Evolutionary conservation across 2,329 filamentous ascomycete species (phyloP).

Genomic region (Eutypa lata): DNA sequence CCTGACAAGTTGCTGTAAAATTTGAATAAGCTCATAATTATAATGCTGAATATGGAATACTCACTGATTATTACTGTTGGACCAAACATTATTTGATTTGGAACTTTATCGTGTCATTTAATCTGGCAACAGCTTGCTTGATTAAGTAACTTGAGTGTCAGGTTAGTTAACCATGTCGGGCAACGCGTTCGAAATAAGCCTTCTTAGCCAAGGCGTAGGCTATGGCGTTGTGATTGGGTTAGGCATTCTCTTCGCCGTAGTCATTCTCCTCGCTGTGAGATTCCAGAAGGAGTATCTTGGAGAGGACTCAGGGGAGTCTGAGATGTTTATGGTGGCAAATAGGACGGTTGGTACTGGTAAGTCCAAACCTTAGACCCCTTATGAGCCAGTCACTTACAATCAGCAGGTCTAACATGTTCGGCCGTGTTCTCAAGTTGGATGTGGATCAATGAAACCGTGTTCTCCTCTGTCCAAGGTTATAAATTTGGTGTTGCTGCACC

Average conservation of each 20-base stretch:
- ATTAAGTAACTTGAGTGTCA: too few relatives aligned
- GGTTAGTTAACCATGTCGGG: neutral
- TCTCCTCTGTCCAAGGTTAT: slow-evolving; percentile 23
- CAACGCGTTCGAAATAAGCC: slow-evolving; percentile 5
- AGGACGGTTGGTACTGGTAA: slow-evolving; percentile 23
- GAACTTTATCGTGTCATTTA: too few relatives aligned
- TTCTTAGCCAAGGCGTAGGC: slow-evolving; percentile 31
- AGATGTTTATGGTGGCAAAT: slow-evolving; percentile 40
- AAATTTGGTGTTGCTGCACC: slow-evolving; percentile 28
- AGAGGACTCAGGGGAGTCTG: slow-evolving; percentile 41
- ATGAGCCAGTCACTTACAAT: neutral
- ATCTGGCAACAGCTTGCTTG: too few relatives aligned
- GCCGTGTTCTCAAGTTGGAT: slow-evolving; percentile 34
- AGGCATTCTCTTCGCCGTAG: slow-evolving; percentile 41
- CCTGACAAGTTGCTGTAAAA: too few relatives aligned
- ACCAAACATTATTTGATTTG: too few relatives aligned
- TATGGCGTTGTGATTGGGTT: slow-evolving; percentile 49
- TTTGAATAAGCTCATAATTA: too few relatives aligned
- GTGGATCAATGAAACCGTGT: slow-evolving; percentile 42
- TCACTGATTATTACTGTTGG: too few relatives aligned
- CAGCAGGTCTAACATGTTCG: slow-evolving; percentile 23
- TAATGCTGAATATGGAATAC: too few relatives aligned
- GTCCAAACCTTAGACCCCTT: neutral
- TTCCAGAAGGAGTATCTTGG: slow-evolving; percentile 40
- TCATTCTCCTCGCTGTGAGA: slow-evolving; percentile 43